These are phyloP conservation scores for Colletotrichum melonis DNA, from an alignment of 2,329 filamentous ascomycete genomes.

Conservation along the genomic window DNA sequence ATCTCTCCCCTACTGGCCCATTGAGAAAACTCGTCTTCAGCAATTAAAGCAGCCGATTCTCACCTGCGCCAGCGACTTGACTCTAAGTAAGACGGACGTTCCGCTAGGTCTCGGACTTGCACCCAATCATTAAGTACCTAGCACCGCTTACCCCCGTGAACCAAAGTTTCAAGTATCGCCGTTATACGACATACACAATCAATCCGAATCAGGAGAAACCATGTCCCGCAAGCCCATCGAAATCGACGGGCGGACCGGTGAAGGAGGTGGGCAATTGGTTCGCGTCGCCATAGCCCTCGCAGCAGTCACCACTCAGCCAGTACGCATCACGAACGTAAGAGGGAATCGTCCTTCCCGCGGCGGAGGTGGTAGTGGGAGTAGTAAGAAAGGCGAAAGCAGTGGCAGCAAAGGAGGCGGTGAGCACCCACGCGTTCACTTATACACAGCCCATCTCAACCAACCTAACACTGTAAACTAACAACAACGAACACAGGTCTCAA, in stretches of 20 bases:
- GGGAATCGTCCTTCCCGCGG: constrained; percentile 58
- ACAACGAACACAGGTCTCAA: constrained; percentile 60
- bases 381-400: constrained; percentile 30
- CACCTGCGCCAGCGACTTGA: neutral
- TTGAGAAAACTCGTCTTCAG: neutral
- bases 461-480: neutral
- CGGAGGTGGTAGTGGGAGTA: constrained; percentile 43
- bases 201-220: neutral
- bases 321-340: constrained; percentile 65
- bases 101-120: neutral
- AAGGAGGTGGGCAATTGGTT: constrained; percentile 72
- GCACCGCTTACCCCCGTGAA: neutral
- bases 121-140: neutral
- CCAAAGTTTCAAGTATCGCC: neutral
- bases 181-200: neutral
- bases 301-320: constrained; percentile 63
- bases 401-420: constrained; percentile 17
- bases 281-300: constrained; percentile 67
- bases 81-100: neutral
- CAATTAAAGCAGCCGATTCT: neutral
- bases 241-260: constrained; percentile 67
- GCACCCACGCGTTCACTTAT: neutral
- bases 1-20: neutral
- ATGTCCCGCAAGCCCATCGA: constrained; percentile 49
- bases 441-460: neutral